These are phyloP conservation scores for Isabelozyma pseudorhagii DNA, from an alignment of 805 yeast genomes.

Conservation along the genomic window DNA sequence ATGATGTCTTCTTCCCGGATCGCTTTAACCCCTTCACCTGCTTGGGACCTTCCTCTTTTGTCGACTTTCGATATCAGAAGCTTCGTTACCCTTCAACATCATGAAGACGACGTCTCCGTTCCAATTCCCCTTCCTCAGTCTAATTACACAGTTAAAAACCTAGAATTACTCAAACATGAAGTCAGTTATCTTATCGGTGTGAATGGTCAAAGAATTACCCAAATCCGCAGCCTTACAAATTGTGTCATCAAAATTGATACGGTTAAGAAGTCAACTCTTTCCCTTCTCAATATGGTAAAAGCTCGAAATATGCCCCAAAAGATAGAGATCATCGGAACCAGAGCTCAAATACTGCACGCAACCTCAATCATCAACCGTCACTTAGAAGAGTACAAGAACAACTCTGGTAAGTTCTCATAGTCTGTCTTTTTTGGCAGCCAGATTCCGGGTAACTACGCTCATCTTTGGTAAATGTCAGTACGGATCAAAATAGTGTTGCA, in stretches of 20 bases:
- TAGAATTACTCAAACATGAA: conserved; percentile 8
- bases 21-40: background rate
- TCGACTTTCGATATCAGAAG: background rate
- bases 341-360: conserved; percentile 12
- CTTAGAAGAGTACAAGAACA: background rate
- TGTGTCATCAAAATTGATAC: conserved; percentile 22
- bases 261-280: conserved; percentile 1
- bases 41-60: background rate
- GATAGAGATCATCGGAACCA: conserved; percentile 13
- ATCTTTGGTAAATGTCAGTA: background rate
- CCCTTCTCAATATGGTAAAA: conserved; percentile 6
- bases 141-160: background rate
- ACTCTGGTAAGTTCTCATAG: background rate
- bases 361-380: background rate
- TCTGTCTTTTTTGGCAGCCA: background rate
- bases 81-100: background rate
- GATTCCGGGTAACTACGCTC: background rate
- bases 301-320: conserved; percentile 10
- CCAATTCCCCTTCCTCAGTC: background rate
- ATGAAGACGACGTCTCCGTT: background rate
- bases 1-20: background rate
- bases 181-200: conserved; percentile 23
- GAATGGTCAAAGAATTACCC: conserved; percentile 19
- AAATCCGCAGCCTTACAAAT: conserved; percentile 16
- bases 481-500: background rate